phyloP scores from a whole-genome alignment of 164 flowering plant species.

The Magnolia sinica region DNA sequence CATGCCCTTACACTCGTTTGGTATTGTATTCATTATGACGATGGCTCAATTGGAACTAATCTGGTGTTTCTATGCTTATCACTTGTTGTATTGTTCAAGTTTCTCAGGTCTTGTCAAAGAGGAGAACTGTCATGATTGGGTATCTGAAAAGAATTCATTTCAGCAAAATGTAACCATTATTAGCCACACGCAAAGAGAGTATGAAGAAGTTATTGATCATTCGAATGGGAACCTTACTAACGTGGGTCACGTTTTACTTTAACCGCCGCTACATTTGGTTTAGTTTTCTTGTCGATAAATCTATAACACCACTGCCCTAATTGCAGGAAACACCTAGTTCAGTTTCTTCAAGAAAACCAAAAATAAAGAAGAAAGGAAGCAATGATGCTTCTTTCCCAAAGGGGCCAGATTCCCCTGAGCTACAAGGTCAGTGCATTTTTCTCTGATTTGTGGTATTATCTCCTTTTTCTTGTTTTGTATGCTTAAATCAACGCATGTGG shows the following conservation, averaged over 20 bases:
- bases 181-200: constrained; percentile 32
- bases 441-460: not conserved
- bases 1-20: not conserved
- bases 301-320: constrained; percentile 4
- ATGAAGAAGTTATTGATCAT: constrained; percentile 31
- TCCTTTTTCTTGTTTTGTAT: not conserved
- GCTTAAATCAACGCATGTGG: not conserved
- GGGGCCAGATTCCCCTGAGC: constrained; percentile 43
- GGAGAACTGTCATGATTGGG: constrained; percentile 29
- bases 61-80: constrained; percentile 35
- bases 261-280: not conserved
- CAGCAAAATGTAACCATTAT: constrained; percentile 31
- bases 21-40: not conserved
- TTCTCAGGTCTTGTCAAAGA: constrained; percentile 83
- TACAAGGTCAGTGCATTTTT: constrained; percentile 54
- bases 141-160: constrained; percentile 33
- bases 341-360: constrained; percentile 49
- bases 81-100: constrained; percentile 63
- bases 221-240: constrained; percentile 23
- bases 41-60: not conserved
- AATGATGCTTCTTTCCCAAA: constrained; percentile 27
- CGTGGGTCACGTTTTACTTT: constrained; percentile 30
- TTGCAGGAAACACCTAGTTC: constrained; percentile 51
- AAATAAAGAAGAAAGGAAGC: constrained; percentile 52
- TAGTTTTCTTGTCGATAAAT: constrained; percentile 10